Evolutionary conservation across 441 rosid genomes (phyloP).

Genomic region (Jatropha podagrica): DNA sequence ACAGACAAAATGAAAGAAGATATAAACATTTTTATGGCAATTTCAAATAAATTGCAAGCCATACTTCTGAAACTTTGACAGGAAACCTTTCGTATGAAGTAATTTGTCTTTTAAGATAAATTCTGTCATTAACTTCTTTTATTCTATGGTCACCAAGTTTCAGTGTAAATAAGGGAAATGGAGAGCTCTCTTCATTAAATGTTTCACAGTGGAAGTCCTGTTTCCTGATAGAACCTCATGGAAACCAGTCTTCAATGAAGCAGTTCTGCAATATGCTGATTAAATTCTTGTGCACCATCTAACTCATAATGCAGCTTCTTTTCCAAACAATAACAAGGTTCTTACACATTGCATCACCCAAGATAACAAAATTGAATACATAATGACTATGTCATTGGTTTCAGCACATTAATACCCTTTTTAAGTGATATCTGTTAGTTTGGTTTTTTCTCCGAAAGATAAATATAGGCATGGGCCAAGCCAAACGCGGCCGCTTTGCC

Average conservation of each 20-base stretch:
- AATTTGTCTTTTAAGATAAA: neutral
- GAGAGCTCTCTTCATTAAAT: neutral
- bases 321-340: neutral
- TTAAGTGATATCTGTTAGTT: neutral
- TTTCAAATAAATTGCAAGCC: neutral
- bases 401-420: neutral
- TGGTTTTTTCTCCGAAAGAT: neutral
- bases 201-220: neutral
- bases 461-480: constrained; percentile 59
- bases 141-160: neutral
- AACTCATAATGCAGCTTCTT: neutral
- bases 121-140: neutral
- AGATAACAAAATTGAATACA: neutral
- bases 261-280: neutral
- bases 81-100: neutral
- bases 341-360: constrained; percentile 1
- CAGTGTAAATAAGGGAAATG: neutral
- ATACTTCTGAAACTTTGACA: neutral
- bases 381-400: neutral
- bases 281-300: neutral
- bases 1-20: neutral
- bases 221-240: neutral
- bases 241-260: neutral
- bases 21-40: neutral
- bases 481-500: constrained; percentile 85